Base-by-base conservation (phyloP, 176 grass and related monocot species). In the Aechmea fasciata region DNA sequence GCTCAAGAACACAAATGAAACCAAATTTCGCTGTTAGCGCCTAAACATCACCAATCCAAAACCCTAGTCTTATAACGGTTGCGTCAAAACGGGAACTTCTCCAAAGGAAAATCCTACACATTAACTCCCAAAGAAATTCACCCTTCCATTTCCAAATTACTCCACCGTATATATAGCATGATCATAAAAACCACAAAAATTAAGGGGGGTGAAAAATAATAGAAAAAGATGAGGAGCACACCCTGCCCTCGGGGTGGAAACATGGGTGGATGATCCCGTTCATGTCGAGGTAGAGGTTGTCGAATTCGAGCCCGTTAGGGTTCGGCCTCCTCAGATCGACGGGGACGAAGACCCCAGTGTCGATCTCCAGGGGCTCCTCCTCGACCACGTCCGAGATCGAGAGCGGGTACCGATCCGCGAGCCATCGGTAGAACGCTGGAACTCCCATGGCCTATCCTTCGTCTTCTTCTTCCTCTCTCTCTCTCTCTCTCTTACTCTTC, bases 281-380 rank as follows among this genome's bases (percentile, higher is more conserved):
- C 89, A 99, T 92, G 64, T 99, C 89, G 77, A 99, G 87, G 79
- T 93, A 99, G 71, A 99, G 89, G 77, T 99, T 99, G 82, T 99
- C 94, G 72, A 99, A 99, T 74, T 99, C 94, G 66, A 85, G 11
- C 61, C 94, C 94, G 80, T 93, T 99, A 62, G 94, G 94, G 51
- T 99, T 99, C 57, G 87, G 89, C 47, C 75, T 68, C 71, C 79
- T 74, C 15, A 85, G 82, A 84, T 99, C 94, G 57, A 99, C 74
- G 63, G 91, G 87, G 74, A 96, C 68, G 75, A 82, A 73, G 76
- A 82, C 85, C 50, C 83, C 85, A 13, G 77, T 75, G 77, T 85
- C 80, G 69, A 85, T 78, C 80, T 91, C 87, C 49, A 85, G 52
- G 17, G 81, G 68, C 79, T 79, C 89, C 89, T 90, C 89, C 89